These are phyloP conservation scores for Talaromyces borbonicus DNA, from an alignment of 495 filamentous ascomycete genomes.

Conservation along the genomic window DNA sequence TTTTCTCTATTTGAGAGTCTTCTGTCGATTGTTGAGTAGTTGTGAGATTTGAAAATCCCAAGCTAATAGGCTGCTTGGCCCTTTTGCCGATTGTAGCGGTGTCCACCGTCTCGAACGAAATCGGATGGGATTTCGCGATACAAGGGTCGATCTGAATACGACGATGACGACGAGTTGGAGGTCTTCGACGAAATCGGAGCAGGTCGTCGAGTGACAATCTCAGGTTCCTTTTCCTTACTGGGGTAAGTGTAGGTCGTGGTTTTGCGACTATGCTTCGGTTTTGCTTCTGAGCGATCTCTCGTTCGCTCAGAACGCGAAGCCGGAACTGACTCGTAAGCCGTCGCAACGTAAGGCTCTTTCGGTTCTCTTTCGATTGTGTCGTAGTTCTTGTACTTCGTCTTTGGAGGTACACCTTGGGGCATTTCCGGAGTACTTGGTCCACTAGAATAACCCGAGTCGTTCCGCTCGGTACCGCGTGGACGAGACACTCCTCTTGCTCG, in stretches of 20 bases:
- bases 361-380: background rate
- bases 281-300: conserved; percentile 2
- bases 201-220: background rate
- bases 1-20: background rate
- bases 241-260: conserved; percentile 10
- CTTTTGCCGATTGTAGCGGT: background rate
- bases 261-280: background rate
- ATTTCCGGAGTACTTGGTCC: conserved; percentile 31
- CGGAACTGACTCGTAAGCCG: background rate
- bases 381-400: background rate
- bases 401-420: conserved; percentile 14
- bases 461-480: conserved; percentile 19
- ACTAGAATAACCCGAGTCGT: conserved; percentile 40
- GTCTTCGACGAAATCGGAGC: background rate
- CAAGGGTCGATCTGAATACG: conserved; percentile 9
- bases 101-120: no score
- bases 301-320: conserved; percentile 8
- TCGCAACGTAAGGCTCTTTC: background rate
- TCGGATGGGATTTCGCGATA: conserved; percentile 13
- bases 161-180: no score
- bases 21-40: background rate
- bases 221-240: conserved; percentile 8
- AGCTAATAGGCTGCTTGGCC: conserved; percentile 1
- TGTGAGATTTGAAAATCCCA: background rate
- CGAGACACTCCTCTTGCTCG: conserved; percentile 17